Evolutionary conservation across 2,329 filamentous ascomycete genomes (phyloP).

Genomic region (Fusarium poae): DNA sequence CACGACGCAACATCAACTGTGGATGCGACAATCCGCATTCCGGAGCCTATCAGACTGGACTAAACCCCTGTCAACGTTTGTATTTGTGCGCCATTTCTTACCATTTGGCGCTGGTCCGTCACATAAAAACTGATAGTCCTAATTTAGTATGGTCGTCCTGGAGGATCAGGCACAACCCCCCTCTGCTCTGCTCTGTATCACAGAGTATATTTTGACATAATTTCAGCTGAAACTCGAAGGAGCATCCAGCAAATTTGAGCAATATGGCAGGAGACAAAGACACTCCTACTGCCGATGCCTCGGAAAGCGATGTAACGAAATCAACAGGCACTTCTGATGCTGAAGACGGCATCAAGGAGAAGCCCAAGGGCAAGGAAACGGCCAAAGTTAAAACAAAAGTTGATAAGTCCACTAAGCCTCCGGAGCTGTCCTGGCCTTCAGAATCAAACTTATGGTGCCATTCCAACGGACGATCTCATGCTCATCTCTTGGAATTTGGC

Average conservation of each 20-base stretch:
- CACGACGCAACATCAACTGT: not conserved
- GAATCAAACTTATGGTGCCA: not conserved
- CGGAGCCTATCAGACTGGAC: not conserved
- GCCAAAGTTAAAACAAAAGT: not conserved
- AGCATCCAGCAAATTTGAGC: rapidly evolving
- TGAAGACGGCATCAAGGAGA: not conserved
- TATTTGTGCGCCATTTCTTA: not conserved
- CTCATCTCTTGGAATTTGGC: not conserved
- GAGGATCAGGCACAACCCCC: not conserved
- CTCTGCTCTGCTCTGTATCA: not conserved
- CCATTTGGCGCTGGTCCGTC: not conserved
- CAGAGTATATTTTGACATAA: not conserved
- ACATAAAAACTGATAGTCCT: too few relatives aligned
- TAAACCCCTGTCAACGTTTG: not conserved
- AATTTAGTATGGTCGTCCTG: too few relatives aligned
- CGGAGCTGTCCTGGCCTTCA: not conserved
- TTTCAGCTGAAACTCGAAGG: too few relatives aligned
- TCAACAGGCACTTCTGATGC: not conserved
- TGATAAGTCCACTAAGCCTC: rapidly evolving
- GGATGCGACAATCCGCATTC: too few relatives aligned
- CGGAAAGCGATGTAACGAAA: not conserved
- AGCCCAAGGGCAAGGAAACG: too few relatives aligned
- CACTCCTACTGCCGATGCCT: not conserved
- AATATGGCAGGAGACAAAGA: not conserved
- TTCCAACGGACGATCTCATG: not conserved